Evolutionary conservation across 805 yeast genomes (phyloP).

Genomic region (Monosporozyma unispora): DNA sequence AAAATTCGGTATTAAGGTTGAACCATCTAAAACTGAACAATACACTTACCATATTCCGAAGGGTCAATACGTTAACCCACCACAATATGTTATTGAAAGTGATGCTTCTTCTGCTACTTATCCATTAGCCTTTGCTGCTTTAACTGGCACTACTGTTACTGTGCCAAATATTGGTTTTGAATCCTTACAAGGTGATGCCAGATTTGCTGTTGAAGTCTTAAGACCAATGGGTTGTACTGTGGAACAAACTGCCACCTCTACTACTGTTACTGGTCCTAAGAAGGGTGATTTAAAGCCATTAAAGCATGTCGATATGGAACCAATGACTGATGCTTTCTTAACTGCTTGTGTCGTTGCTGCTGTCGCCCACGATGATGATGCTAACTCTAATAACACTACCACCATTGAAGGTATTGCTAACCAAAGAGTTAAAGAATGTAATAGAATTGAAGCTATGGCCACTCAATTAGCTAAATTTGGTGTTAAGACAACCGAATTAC

Average conservation of each 20-base stretch:
- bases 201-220: slow-evolving; percentile 88
- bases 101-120: slow-evolving; percentile 98
- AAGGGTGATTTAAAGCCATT: slow-evolving; percentile 61
- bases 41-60: slow-evolving; percentile 87
- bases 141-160: slow-evolving; percentile 87
- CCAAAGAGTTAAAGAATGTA: slow-evolving; percentile 96
- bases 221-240: slow-evolving; percentile 93
- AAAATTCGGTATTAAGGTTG: slow-evolving; percentile 74
- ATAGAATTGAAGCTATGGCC: slow-evolving; percentile 92
- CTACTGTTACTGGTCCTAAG: slow-evolving; percentile 88
- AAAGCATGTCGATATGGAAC: slow-evolving; percentile 88
- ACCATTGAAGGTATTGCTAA: slow-evolving; percentile 92
- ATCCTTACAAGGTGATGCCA: slow-evolving; percentile 94
- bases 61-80: slow-evolving; percentile 72
- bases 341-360: slow-evolving; percentile 98
- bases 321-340: slow-evolving; percentile 97
- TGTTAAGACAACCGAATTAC: slow-evolving; percentile 71
- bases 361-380: slow-evolving; percentile 51
- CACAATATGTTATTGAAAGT: slow-evolving; percentile 82
- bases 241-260: slow-evolving; percentile 69
- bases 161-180: slow-evolving; percentile 88
- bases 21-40: slow-evolving; percentile 56
- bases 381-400: slow-evolving; percentile 41
- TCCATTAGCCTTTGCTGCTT: slow-evolving; percentile 94
- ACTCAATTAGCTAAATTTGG: slow-evolving; percentile 84